These are phyloP conservation scores for Sordariomycetes sp. DNA, from an alignment of 2,329 filamentous ascomycete species.

Conservation along the genomic window DNA sequence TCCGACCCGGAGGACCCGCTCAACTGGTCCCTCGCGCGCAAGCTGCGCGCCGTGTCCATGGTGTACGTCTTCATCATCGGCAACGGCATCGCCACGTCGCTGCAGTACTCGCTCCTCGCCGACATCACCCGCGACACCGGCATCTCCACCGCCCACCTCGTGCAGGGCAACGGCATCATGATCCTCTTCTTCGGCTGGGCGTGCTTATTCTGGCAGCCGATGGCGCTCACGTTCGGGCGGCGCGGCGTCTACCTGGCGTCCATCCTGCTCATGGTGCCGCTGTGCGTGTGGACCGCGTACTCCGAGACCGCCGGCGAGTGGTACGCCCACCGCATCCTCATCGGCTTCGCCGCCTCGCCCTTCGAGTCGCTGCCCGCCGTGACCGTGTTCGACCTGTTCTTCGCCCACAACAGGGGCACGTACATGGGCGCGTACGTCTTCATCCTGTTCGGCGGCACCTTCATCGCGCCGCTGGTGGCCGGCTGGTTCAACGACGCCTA, in stretches of 20 bases:
- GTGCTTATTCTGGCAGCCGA: conserved; percentile 38
- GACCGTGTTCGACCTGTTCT: conserved; percentile 24
- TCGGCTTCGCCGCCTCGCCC: conserved; percentile 16
- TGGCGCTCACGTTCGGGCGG: conserved; percentile 40
- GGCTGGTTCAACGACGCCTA: conserved; percentile 36
- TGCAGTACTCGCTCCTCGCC: conserved; percentile 21
- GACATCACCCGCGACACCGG: conserved; percentile 32
- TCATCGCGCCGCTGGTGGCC: conserved; percentile 33
- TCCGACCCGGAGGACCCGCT: conserved; percentile 40
- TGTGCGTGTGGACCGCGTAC: conserved; percentile 20
- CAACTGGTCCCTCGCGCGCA: conserved; percentile 35
- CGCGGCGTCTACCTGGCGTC: conserved; percentile 34
- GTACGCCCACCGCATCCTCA: conserved; percentile 16
- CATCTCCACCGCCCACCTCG: conserved; percentile 30
- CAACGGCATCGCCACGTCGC: conserved; percentile 15
- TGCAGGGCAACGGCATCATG: conserved; percentile 39
- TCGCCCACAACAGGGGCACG: conserved; percentile 29
- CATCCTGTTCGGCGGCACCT: conserved; percentile 30
- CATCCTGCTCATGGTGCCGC: conserved; percentile 11
- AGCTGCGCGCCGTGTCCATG: conserved; percentile 25
- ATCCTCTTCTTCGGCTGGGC: conserved; percentile 41
- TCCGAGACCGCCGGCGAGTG: conserved; percentile 12
- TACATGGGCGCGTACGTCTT: conserved; percentile 32
- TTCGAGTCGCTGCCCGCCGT: conserved; percentile 20
- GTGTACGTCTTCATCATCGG: conserved; percentile 13